Evolutionary conservation across 2,329 filamentous ascomycete species (phyloP), one percentile per base, ranked within the genome.

Genomic region (Aspergillus floridensis): DNA sequence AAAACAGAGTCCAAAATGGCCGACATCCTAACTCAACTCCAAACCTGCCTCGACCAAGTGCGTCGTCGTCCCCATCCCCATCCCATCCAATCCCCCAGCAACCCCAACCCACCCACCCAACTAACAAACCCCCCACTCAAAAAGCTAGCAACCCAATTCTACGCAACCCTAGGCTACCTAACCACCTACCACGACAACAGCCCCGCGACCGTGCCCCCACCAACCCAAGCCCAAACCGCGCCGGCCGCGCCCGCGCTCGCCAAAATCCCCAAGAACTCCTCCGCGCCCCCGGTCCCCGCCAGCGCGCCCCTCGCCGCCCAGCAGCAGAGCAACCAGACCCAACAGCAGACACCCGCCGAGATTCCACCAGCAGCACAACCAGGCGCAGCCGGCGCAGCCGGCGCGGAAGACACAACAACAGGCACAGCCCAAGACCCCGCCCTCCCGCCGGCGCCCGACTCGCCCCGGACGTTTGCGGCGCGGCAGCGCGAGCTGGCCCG

Each of bases 41-140:
- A 82, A 71, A 80, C 79, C 57, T 81, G 79, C 65, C 76, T 81
- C 44, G 79, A 81, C 65, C 80, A 82, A 66, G 78, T 79, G 70
- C 49, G 44, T 57, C n/a, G 38, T 19, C 16, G 35, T 49, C 41
- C 41, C 19, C 53, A 21, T 41, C 24, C 11, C 16, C 3, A 5
- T 48, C 26, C 29, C 26, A 48, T 22, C 6, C 49, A 5, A 53
- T 19, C n/a, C 16, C 49, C 29, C 14, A n/a, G 46, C 56, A 38
- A 54, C 26, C 41, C 22, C 21, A 58, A 22, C 48, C 49, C 57
- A 63, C 41, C 26, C 24, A 24, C 57, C 53, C 49, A 49, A 3
- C 31, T 53, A 49, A 49, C 54, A 56, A 59, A 77, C 47, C 49
- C 5, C n/a, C 26, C 22, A 1, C 22, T 1, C 3, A 22, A 22